These are phyloP conservation scores for Gonapodya prolifera DNA, from an alignment of 192 early-diverging fungal species.

Conservation along the genomic window DNA sequence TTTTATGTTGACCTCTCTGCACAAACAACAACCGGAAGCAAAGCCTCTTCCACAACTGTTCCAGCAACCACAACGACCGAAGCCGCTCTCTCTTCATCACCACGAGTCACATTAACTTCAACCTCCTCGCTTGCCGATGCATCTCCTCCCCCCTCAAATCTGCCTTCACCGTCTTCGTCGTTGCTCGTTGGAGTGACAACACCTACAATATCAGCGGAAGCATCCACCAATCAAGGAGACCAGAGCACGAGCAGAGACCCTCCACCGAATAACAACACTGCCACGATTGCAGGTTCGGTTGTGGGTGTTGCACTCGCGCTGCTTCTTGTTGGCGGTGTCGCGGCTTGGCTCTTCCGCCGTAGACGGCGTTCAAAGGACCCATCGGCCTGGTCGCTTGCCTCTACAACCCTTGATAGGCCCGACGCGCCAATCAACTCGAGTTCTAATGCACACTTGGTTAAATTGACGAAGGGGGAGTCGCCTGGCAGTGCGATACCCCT, in stretches of 20 bases:
- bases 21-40: neutral
- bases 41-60: no score
- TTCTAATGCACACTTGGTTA: no score
- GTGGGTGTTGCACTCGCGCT: neutral
- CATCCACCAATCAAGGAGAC: neutral
- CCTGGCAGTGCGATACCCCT: no score
- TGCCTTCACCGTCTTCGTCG: no score
- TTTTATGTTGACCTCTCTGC: neutral
- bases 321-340: neutral
- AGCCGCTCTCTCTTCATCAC: neutral
- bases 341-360: neutral
- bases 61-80: neutral
- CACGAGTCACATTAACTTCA: neutral
- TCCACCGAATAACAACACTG: neutral
- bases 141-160: no score
- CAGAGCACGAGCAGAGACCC: neutral
- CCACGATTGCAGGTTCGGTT: neutral
- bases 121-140: no score
- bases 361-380: neutral
- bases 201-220: neutral
- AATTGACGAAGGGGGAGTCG: no score
- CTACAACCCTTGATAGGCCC: neutral
- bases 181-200: no score
- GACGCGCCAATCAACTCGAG: neutral
- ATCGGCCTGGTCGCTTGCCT: neutral